Base-by-base conservation (phyloP, 2,329 filamentous ascomycete genomes). In the Trichoderma arundinaceum region DNA sequence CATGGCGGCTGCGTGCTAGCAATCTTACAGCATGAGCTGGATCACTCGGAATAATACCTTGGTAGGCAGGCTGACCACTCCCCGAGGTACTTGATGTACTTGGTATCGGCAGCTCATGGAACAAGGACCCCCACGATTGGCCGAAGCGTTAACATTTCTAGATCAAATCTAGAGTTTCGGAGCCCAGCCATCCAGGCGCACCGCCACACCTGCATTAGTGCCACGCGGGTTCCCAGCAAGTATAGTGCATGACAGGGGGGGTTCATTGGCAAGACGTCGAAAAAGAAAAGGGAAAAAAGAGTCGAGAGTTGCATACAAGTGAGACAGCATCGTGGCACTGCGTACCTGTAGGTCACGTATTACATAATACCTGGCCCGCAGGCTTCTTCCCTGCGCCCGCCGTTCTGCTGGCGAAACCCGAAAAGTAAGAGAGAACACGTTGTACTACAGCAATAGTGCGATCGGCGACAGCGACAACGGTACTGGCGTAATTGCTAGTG, bases 181-280 rank as follows among this genome's bases (percentile, higher is more conserved):
- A 54, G 49, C 49, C 58, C 64, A 66, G 44, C 54, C 54, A 61
- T 28, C 58, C 63, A 66, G 64, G 49, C 49, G 74, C 74, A 77
- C 75, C 74, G 75, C 75, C 75, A 76, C 75, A 73, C 72, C 72
- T 74, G 75, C 75, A 76, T 77, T 77, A 77, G 75, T 75, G 75
- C 69, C 60, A 63, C 60, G 60, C 60, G 60, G 60, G 60, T 54
- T 63, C 60, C 60, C 60, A 63, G 60, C 48, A 53, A 46, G 28
- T 13, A 35, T 28, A 51, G 60, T 41, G 60, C 60, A 44, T 54
- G 60, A 51, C 49, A 63, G 49, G 60, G 59, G 60, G 28, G 28
- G 22, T 17, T 39, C 39, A 44, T 60, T 63, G 60, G 60, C 41
- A 53, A 17, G 54, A 22, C 39, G 46, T 19, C 33, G 35, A 38